Evolutionary conservation across 129 eudicot species (phyloP), one percentile per base, ranked within the genome.

Genomic region (Gnaphalium uliginosum): DNA sequence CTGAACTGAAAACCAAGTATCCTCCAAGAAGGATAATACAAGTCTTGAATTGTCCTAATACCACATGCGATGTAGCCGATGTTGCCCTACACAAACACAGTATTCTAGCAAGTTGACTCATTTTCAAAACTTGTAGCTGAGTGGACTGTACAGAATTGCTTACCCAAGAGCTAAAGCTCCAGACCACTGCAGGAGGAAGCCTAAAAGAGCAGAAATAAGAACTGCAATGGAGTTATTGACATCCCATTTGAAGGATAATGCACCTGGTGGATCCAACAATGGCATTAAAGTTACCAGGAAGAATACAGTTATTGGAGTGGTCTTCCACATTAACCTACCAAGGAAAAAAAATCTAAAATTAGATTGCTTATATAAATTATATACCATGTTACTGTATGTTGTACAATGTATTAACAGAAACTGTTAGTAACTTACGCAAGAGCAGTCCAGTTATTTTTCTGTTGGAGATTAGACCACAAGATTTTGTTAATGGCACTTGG

Each of bases 161-260:
- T 26, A 88, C 97, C 97, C 92, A 14, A 92, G 90, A 17, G 97
- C 97, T 59, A 89, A 74, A 72, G 92, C 97, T 35, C 97, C 92
- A 4, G 96, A 89, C 92, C 90, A 83, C 54, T 86, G 96, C 32
- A 89, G 75, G 19, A 92, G 92, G 74, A 92, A 92, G 41, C 96
- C 97, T 17, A 87, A 78, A 26, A 79, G 73, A 27, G 92, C 96
- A 4, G 96, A 88, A 15, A 83, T 25, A 27, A 91, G 81, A 69
- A 91, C 54, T 24, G 97, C 95, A 58, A 63, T 39, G n/a, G 83
- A 23, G 81, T 85, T 91, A 21, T 67, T 72, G 78, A 53, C 23
- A 35, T 89, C 72, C 95, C 92, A 91, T 67, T 83, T 71, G 85
- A 91, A 91, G 71, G 89, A 79, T 37, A 91, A 64, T 21, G 81